Base-by-base conservation (phyloP, 805 yeast genomes). In the Cyberlindnera subsufficiens region DNA sequence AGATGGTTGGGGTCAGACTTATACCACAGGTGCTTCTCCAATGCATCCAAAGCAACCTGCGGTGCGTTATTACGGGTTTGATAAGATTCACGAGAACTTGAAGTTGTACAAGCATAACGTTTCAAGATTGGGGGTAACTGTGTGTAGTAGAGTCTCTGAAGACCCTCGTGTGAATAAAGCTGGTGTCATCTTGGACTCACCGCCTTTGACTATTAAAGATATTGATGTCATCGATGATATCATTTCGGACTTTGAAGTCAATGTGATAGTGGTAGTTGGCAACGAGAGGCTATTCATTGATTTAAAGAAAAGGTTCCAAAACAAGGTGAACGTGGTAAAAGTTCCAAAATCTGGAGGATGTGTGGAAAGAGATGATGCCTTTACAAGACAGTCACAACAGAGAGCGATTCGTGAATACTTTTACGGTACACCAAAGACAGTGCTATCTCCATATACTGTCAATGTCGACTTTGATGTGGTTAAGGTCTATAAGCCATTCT, bases 31-130 rank as follows among this genome's bases (percentile, higher is more conserved):
- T 35, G 78, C 86, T 1, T 79, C 90, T 1, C 67, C 73, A 46
- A 79, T 83, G 49, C 90, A 86, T 59, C 86, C 86, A n/a, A 86
- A 87, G 59, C 95, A 87, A 61, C 97, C 98, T 0, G 60, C 84
- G n/a, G 91, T 85, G 8, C 82, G 84, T 54, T 80, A 75, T 54
- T 88, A 71, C 62, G 99, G 98, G 0, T 71, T 81, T 41, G 86
- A 81, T 38, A 63, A 68, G 31, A 69, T 77, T 11, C 51, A 63
- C 1, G 81, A 78, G 11, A 88, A 88, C 59, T 58, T 55, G 34
- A 52, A 49, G 35, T 52, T 48, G 35, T 64, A 52, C 40, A 53
- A 49, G 37, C 48, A 50, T 36, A 54, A 52, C 19, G 55, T 54
- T 13, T 53, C 61, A 15, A 54, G 50, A 42, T 46, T 69, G 31